Evolutionary conservation across 2,329 filamentous ascomycete genomes (phyloP).

Genomic region (Fulvia fulva): DNA sequence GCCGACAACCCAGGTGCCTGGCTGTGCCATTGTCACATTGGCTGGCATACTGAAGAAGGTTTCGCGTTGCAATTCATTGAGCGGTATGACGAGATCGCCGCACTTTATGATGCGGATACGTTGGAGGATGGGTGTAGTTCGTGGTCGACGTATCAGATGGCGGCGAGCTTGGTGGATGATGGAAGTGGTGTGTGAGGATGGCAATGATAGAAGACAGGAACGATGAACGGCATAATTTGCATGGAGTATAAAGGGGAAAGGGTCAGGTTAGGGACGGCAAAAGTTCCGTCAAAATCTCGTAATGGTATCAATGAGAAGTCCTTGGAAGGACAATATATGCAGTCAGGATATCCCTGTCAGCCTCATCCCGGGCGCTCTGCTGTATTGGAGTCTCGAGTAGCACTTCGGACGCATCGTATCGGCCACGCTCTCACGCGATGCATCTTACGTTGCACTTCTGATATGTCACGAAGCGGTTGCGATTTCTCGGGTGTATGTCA

Average conservation of each 20-base stretch:
- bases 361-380: no score
- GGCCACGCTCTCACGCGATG: no score
- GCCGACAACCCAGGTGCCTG: constrained; percentile 35
- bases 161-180: constrained; percentile 1
- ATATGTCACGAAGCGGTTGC: no score
- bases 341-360: no score
- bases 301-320: background rate
- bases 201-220: background rate
- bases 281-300: background rate
- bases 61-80: constrained; percentile 31
- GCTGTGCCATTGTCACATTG: constrained; percentile 31
- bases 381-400: no score
- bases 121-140: constrained; percentile 7
- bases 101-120: constrained; percentile 9
- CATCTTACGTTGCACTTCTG: no score
- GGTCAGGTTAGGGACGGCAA: background rate
- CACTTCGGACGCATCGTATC: no score
- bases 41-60: constrained; percentile 31
- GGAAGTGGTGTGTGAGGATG: constrained; percentile 5
- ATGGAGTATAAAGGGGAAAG: background rate
- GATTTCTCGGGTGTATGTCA: no score
- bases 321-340: no score
- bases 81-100: constrained; percentile 16
- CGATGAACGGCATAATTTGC: background rate
- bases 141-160: constrained; percentile 1